Evolutionary conservation across 1,284 basidiomycete genomes (phyloP), one percentile per base, ranked within the genome.

Genomic region (Ustilago bromivora): DNA sequence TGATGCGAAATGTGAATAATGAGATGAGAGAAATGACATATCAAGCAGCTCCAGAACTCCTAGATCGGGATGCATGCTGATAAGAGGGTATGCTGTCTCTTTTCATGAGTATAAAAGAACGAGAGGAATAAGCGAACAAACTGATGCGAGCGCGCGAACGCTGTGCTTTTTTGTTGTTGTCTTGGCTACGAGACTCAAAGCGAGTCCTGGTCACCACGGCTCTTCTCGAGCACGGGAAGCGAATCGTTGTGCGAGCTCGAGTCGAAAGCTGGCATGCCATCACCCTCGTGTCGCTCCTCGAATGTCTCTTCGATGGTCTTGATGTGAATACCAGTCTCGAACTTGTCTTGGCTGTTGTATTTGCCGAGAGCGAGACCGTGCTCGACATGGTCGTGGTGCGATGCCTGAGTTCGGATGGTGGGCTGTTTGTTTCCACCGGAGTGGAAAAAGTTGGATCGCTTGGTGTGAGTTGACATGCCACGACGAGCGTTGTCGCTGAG

Each of bases 291-390:
- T 35, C 78, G 65, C 63, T 81, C 79, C 66, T 81, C 79, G 53
- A 77, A 81, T 11, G 66, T 74, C 68, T 81, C 79, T 62, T 81
- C 79, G 54, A 81, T 78, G 9, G 79, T 81, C 57, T 72, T 73
- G 73, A 81, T 78, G 67, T 79, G 79, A 43, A 81, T 60, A 51
- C 79, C 79, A 15, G 68, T 71, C 43, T 73, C 72, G 52, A 76
- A 69, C 54, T 68, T 57, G 49, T 73, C 63, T 32, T 67, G 64
- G 51, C 47, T 71, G 57, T 64, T 53, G 57, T 43, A 64, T 6
- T 36, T 63, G n/a, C 53, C 64, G 7, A 71, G 57, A 9, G 52
- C 60, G 23, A 71, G 57, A 9, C 56, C 60, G 23, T 66, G 57
- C 53, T 71, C 72, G 36, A 72, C 31, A 52, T 76, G 66, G 66